These are phyloP conservation scores for Argentina anserina DNA, from an alignment of 306 rosid genomes.

Conservation along the genomic window DNA sequence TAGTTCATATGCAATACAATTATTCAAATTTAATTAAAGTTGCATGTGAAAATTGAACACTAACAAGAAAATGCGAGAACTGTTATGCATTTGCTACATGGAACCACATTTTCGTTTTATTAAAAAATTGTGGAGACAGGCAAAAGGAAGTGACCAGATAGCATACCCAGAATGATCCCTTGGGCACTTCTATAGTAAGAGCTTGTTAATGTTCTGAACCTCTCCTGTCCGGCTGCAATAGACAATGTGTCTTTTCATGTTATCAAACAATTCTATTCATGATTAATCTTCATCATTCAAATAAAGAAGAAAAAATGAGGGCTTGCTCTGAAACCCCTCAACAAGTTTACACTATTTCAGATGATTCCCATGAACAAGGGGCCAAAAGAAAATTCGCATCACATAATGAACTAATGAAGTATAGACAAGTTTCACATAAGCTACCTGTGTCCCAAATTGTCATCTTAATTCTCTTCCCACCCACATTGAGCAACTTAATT, in stretches of 20 bases:
- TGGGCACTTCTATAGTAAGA: slow-evolving; percentile 95
- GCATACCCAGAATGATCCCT: slow-evolving; percentile 89
- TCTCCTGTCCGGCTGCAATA: slow-evolving; percentile 95
- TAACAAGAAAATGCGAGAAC: not conserved
- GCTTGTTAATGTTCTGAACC: slow-evolving; percentile 88
- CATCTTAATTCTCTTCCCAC: slow-evolving; percentile 82
- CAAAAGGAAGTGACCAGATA: not conserved
- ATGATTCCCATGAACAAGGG: not conserved
- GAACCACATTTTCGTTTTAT: not conserved
- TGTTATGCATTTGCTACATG: not conserved
- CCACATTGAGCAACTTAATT: slow-evolving; percentile 77
- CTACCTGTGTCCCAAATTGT: slow-evolving; percentile 99
- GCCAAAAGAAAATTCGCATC: not conserved
- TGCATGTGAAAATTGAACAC: not conserved
- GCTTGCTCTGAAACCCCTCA: not conserved
- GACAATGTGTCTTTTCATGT: slow-evolving; percentile 14
- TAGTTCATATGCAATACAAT: not conserved
- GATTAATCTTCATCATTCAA: not conserved
- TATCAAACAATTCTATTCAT: not conserved
- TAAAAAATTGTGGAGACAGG: not conserved
- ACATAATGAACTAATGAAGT: not conserved
- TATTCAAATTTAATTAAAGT: not conserved
- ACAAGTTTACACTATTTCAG: not conserved
- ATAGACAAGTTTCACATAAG: not conserved
- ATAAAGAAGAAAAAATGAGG: not conserved